Evolutionary conservation across 768 basidiomycete species (phyloP), one percentile per base, ranked within the genome.

Genomic region (Tremella yokohamensis): DNA sequence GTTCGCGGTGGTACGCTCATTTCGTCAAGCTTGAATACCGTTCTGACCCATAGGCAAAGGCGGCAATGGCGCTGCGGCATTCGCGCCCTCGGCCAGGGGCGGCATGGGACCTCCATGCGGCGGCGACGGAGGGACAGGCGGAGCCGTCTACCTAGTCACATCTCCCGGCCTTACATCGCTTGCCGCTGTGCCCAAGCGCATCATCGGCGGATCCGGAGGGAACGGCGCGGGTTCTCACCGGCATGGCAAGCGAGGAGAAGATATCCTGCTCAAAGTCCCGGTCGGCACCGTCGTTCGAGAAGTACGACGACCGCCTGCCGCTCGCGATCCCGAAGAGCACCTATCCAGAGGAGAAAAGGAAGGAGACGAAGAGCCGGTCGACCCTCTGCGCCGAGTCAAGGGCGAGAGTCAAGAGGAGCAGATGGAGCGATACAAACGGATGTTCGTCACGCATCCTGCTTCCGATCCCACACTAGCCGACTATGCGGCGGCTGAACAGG

Each of bases 61-160:
- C 18, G 94, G 94, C 0, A 81, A 90, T 56, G 94, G 94, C 20
- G 89, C 91, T 62, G 89, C 87, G 20, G 92, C 94, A 4, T 96
- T 97, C 68, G 87, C 92, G 69, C 85, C 90, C 57, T 90, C 94
- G 78, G 89, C 90, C 71, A 90, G 83, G 76, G 84, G 84, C 56
- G 83, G 87, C 1, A 83, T 84, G 60, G 90, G 90, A 0, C 90
- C 92, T 0, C 91, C 94, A 0, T 93, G 91, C 9, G 94, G 94
- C 0, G 94, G 93, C 0, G 88, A 88, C 59, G 94, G 94, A 15
- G 94, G 92, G 1, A 82, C 82, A 47, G 94, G 93, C 24, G 91
- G 89, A 3, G 85, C 87, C 67, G 84, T 98, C 29, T 90, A 90
- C 72, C 82, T 98, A 65, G 77, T 85, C 34, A 89, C 94, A 0